phyloP scores from a whole-genome alignment of 108 stramenopile species.

The Skeletonema potamos region DNA sequence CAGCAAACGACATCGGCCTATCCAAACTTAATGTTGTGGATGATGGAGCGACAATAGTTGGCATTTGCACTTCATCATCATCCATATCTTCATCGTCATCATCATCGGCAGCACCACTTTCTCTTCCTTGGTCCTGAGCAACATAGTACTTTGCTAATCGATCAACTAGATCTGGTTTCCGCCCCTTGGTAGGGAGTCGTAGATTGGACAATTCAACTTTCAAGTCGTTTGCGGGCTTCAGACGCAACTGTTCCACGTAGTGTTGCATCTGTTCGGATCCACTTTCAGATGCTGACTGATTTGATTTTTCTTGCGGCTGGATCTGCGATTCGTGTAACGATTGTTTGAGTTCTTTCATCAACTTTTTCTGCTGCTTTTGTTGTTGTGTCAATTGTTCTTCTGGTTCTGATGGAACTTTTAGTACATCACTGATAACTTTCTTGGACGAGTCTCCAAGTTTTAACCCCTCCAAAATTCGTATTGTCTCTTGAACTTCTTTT shows the following conservation, averaged over 20 bases:
- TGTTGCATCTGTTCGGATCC: constrained; percentile 14
- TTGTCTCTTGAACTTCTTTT: constrained; percentile 41
- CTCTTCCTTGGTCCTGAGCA: constrained; percentile 14
- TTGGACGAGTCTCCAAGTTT: constrained; percentile 21
- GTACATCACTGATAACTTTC: background rate
- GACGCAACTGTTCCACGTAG: constrained; percentile 42
- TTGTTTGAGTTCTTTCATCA: constrained; percentile 30
- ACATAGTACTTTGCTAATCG: constrained; percentile 70
- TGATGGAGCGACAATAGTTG: background rate
- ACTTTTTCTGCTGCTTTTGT: constrained; percentile 22
- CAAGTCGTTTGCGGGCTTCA: constrained; percentile 65
- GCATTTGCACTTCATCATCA: background rate
- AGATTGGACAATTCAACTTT: constrained; percentile 64
- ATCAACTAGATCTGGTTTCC: constrained; percentile 79
- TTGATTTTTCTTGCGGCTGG: constrained; percentile 1
- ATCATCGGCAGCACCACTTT: constrained; percentile 9
- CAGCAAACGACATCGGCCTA: constrained; percentile 54
- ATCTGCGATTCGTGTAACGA: constrained; percentile 21
- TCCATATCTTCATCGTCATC: constrained; percentile 14
- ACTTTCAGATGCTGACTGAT: background rate
- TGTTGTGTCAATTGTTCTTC: constrained; percentile 15
- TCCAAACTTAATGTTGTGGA: constrained; percentile 5
- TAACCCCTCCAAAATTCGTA: constrained; percentile 43
- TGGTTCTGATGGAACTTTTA: background rate
- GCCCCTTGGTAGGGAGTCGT: constrained; percentile 56